Conservation (phyloP, 306 rosid species). For the Mimosa bimucronata region DNA sequence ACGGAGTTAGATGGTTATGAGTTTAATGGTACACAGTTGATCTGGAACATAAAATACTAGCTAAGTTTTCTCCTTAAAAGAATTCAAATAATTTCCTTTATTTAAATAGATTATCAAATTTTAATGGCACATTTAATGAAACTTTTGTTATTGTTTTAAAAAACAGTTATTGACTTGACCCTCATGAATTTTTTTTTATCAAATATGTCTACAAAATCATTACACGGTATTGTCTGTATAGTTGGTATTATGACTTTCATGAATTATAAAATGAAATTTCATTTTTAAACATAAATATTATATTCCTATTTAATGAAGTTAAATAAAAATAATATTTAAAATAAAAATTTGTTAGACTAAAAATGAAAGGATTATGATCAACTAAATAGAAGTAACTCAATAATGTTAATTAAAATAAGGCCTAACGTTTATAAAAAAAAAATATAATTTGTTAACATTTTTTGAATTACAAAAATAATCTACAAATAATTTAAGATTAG, state of each 20-base stretch:
- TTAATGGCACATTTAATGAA: background rate
- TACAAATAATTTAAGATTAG: background rate
- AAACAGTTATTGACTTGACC: background rate
- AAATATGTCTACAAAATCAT: background rate
- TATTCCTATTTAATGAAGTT: background rate
- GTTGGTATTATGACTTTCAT: background rate
- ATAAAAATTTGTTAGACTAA: background rate
- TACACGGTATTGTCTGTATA: background rate
- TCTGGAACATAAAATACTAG: too few relatives aligned
- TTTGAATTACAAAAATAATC: background rate
- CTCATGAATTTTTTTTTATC: background rate
- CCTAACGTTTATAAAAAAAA: too few relatives aligned
- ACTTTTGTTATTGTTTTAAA: background rate
- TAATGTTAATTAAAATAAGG: background rate
- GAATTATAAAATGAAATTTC: background rate
- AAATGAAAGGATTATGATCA: background rate
- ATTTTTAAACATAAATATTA: background rate
- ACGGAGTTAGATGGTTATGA: too few relatives aligned
- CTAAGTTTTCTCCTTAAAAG: too few relatives aligned
- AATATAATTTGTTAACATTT: too few relatives aligned
- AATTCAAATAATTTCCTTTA: background rate
- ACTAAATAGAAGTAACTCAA: background rate
- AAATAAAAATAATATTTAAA: background rate
- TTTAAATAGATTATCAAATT: background rate
- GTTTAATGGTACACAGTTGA: too few relatives aligned